phyloP scores from a whole-genome alignment of 2,329 filamentous ascomycete genomes.

The Neoarthrinium moseri region DNA sequence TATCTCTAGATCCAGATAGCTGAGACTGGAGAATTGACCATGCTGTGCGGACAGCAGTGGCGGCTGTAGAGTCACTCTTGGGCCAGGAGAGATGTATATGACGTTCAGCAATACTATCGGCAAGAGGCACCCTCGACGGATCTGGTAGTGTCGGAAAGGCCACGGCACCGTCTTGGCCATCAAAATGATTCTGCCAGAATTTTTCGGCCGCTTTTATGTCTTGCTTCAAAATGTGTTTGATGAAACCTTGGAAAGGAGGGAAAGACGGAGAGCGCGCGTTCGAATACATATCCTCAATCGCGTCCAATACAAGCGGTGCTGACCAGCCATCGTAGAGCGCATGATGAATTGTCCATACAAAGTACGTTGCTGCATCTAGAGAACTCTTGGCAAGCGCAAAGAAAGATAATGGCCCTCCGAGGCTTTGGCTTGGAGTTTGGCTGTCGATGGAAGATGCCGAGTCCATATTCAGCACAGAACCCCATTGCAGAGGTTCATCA shows the following conservation, averaged over 20 bases:
- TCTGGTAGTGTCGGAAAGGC: not conserved
- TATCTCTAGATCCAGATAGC: not conserved
- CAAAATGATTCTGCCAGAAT: not conserved
- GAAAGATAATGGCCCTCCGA: not conserved
- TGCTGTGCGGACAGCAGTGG: not conserved
- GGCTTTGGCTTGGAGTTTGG: not conserved
- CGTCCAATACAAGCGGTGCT: not conserved
- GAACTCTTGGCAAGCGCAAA: not conserved
- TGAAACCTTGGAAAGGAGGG: not conserved
- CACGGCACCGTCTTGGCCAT: not conserved
- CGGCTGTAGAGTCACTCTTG: not conserved
- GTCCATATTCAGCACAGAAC: not conserved
- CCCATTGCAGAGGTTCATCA: not conserved
- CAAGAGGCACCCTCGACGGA: not conserved
- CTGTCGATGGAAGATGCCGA: not conserved
- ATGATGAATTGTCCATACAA: not conserved
- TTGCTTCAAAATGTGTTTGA: not conserved
- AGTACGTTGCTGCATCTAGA: not conserved
- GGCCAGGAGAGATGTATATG: not conserved
- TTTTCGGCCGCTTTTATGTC: not conserved
- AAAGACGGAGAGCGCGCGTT: too few species aligned
- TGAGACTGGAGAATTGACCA: not conserved
- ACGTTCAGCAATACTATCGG: not conserved
- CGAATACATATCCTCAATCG: not conserved
- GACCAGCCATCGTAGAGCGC: slow-evolving; percentile 1